phyloP scores from a whole-genome alignment of 2,329 filamentous ascomycete genomes.

The Fusarium longipes region DNA sequence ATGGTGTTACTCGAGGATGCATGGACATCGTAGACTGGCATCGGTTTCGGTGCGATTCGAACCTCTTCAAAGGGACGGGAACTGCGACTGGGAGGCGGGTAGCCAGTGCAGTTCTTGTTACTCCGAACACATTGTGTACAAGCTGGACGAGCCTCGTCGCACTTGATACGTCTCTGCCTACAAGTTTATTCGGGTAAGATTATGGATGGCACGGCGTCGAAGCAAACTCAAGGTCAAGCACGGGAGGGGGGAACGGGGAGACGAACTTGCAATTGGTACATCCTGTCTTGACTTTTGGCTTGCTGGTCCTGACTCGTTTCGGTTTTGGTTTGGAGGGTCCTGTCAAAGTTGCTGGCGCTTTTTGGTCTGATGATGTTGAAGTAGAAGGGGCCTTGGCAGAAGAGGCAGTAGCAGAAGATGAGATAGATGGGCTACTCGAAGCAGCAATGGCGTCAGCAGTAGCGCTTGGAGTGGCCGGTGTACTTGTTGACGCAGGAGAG shows the following conservation, averaged over 20 bases:
- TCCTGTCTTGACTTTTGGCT: constrained; percentile 73
- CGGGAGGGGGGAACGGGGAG: not conserved
- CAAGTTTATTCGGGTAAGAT: constrained; percentile 34
- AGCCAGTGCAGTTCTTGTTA: constrained; percentile 69
- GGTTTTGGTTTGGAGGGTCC: constrained; percentile 28
- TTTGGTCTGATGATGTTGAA: constrained; percentile 14
- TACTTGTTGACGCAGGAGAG: constrained; percentile 33
- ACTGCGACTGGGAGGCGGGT: constrained; percentile 66
- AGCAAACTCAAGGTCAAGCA: constrained; percentile 4
- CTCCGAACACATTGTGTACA: constrained; percentile 71
- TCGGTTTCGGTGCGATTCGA: constrained; percentile 62
- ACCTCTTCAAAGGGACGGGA: constrained; percentile 60
- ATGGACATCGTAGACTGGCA: constrained; percentile 42
- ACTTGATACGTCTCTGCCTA: constrained; percentile 72
- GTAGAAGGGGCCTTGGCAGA: constrained; percentile 7
- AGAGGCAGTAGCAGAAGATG: constrained; percentile 10
- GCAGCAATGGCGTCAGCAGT: constrained; percentile 3
- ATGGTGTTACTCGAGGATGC: constrained; percentile 19
- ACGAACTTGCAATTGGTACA: constrained; percentile 76
- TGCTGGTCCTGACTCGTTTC: constrained; percentile 64
- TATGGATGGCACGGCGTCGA: constrained; percentile 24
- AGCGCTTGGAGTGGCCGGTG: constrained; percentile 28
- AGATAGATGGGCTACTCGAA: constrained; percentile 14
- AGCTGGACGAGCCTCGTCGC: constrained; percentile 70
- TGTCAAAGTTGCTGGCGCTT: constrained; percentile 7